phyloP scores from a whole-genome alignment of 768 basidiomycete genomes.

The Russula earlei region DNA sequence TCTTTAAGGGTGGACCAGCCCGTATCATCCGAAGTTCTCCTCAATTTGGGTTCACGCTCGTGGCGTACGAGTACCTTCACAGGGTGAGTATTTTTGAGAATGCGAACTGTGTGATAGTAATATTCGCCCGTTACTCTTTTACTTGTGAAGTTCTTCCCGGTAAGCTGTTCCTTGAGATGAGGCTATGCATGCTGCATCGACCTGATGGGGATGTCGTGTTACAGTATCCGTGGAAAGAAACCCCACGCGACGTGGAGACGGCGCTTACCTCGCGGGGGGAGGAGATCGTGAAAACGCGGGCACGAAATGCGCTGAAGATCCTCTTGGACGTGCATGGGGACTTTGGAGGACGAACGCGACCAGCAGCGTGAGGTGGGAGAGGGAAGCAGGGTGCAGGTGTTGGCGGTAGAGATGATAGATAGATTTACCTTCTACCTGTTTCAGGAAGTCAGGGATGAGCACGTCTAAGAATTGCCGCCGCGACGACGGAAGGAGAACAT shows the following conservation, averaged over 20 bases:
- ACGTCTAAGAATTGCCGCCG: too few species aligned
- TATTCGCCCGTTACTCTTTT: not conserved
- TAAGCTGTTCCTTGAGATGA: constrained; percentile 1
- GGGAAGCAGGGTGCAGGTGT: not conserved
- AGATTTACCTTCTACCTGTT: not conserved
- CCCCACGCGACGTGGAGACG: constrained; percentile 58
- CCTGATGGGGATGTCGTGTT: constrained; percentile 19
- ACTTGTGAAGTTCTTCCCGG: constrained; percentile 12
- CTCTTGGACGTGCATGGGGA: constrained; percentile 86
- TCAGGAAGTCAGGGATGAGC: not conserved
- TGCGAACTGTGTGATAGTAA: not conserved
- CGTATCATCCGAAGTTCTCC: constrained; percentile 82
- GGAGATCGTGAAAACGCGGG: constrained; percentile 82
- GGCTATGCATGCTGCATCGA: not conserved
- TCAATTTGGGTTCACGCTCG: constrained; percentile 90
- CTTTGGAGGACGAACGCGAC: constrained; percentile 31
- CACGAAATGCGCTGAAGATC: constrained; percentile 91
- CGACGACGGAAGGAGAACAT: too few species aligned
- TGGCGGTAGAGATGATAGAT: not conserved
- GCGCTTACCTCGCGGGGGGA: constrained; percentile 61
- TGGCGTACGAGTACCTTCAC: constrained; percentile 69
- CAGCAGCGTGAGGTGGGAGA: not conserved
- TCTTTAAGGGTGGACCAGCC: constrained; percentile 89
- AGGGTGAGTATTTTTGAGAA: constrained; percentile 32
- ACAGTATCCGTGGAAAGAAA: constrained; percentile 77